Base-by-base conservation (phyloP, 2,329 filamentous ascomycete genomes). In the Xylariomycetidae sp. region DNA sequence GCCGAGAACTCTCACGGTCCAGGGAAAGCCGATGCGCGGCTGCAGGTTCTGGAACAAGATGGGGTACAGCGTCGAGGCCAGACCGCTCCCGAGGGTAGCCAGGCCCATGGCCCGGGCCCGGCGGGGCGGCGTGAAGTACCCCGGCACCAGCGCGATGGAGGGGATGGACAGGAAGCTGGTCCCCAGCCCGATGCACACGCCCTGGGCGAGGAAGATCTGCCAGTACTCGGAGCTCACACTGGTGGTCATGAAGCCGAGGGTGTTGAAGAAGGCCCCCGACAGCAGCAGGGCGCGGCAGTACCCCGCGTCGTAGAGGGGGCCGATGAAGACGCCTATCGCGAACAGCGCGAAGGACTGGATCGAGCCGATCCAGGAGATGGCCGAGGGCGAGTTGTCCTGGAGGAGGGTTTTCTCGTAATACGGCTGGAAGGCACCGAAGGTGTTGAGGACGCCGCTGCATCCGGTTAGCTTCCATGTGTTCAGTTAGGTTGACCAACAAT, bases 301-400 rank as follows among this genome's bases (percentile, higher is more conserved):
- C 3, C 57, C 56, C 13, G 46, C 50, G 34, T 60, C 56, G 20
- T 50, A 52, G 26, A 54, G 38, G 6, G 47, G 49, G 7, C 57
- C 57, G 14, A 47, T 46, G 29, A 58, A 44, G 8, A 52, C 43
- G 5, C 52, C 50, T 3, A 53, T 40, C 18, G 48, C 44, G 22
- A 56, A 42, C 6, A 57, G 32, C n/a, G 53, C 44, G 34, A 50
- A 56, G 4, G 48, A 35, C 30, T 58, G 55, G n/a, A 56, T 46
- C 18, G 47, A 52, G 17, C 52, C 52, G 29, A 54, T 54, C 46
- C 52, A 50, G 19, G 50, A 45, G 14, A 58, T 55, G 27, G 37
- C 35, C 6, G 50, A 51, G 10, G 46, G 26, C 19, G 43, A 48
- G 24, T 35, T 44, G 22, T 32, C 37, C 10, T 22, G 29, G 14